phyloP scores from a whole-genome alignment of 805 yeast genomes.

The Cyberlindnera japonica region DNA sequence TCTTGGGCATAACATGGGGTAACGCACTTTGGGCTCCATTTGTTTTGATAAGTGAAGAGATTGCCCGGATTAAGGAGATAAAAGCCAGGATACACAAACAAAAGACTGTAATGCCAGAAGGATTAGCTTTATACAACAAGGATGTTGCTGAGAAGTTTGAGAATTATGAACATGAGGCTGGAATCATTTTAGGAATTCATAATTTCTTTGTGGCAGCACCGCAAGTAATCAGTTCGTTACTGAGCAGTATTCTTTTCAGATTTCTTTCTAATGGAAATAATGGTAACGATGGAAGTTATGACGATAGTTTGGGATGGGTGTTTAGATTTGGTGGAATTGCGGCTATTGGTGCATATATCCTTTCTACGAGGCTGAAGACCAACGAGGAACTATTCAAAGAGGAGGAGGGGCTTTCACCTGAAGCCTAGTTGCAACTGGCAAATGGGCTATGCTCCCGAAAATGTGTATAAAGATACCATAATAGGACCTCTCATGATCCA shows the following conservation, averaged over 20 bases:
- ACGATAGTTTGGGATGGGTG: slow-evolving; percentile 51
- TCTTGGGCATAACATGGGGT: slow-evolving; percentile 64
- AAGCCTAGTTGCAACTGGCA: too few species aligned
- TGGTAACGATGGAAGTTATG: slow-evolving; percentile 30
- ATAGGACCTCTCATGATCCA: too few species aligned
- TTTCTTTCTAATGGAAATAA: slow-evolving; percentile 28
- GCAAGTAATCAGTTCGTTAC: slow-evolving; percentile 49
- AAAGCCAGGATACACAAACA: slow-evolving; percentile 31
- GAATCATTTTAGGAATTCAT: slow-evolving; percentile 53
- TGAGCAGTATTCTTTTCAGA: slow-evolving; percentile 44
- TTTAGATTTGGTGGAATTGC: slow-evolving; percentile 53
- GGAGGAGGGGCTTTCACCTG: slow-evolving; percentile 20
- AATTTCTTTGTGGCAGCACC: slow-evolving; percentile 58
- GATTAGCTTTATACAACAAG: slow-evolving; percentile 7
- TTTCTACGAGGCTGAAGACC: slow-evolving; percentile 42
- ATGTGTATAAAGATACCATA: too few species aligned
- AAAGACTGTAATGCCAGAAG: not conserved
- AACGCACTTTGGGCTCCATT: slow-evolving; percentile 66
- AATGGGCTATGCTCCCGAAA: too few species aligned
- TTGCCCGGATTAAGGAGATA: slow-evolving; percentile 47
- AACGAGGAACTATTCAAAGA: slow-evolving; percentile 36
- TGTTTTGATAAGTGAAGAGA: slow-evolving; percentile 55
- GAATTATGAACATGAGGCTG: slow-evolving; percentile 50
- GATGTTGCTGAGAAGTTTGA: slow-evolving; percentile 31
- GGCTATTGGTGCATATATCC: slow-evolving; percentile 42